phyloP scores from a whole-genome alignment of 768 basidiomycete genomes.

The Mycena vulgaris region DNA sequence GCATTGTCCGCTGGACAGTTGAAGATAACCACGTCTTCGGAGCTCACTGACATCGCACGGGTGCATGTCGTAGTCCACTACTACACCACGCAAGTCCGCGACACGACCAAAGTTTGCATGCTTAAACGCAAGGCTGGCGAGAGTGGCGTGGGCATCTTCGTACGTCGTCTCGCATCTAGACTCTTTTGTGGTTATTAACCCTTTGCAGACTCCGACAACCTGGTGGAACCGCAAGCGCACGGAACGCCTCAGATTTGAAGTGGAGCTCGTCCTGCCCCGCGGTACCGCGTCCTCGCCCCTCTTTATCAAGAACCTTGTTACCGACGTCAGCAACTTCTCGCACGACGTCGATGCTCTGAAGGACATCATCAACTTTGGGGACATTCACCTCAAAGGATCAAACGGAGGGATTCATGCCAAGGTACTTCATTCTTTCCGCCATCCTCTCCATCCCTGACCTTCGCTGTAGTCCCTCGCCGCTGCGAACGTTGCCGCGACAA shows the following conservation, averaged over 20 bases:
- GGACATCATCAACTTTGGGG: slow-evolving; percentile 53
- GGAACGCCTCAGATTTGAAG: slow-evolving; percentile 50
- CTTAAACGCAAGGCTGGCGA: slow-evolving; percentile 44
- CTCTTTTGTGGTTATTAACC: neutral
- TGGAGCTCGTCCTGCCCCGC: slow-evolving; percentile 56
- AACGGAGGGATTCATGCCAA: slow-evolving; percentile 53
- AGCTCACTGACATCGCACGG: slow-evolving; percentile 40
- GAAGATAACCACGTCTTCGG: slow-evolving; percentile 44
- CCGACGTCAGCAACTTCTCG: slow-evolving; percentile 56
- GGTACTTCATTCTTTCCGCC: slow-evolving; percentile 42
- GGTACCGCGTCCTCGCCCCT: slow-evolving; percentile 28
- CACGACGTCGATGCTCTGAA: slow-evolving; percentile 55
- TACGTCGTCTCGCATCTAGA: slow-evolving; percentile 35
- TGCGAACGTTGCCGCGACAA: slow-evolving; percentile 36
- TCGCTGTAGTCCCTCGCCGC: slow-evolving; percentile 41
- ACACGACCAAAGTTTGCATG: slow-evolving; percentile 50
- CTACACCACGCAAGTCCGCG: slow-evolving; percentile 34
- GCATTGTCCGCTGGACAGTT: slow-evolving; percentile 44
- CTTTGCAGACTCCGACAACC: slow-evolving; percentile 49
- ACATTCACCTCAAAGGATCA: slow-evolving; percentile 51
- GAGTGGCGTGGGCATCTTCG: slow-evolving; percentile 55
- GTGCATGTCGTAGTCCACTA: slow-evolving; percentile 49
- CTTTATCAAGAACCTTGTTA: slow-evolving; percentile 63
- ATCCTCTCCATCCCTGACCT: neutral
- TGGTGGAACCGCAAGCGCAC: slow-evolving; percentile 22